Percentiles rank a stretch among this genome's conserved stretches.
These are phyloP conservation scores for Tuber borchii DNA, from an alignment of 495 filamentous ascomycete genomes.

Conservation along the genomic window DNA sequence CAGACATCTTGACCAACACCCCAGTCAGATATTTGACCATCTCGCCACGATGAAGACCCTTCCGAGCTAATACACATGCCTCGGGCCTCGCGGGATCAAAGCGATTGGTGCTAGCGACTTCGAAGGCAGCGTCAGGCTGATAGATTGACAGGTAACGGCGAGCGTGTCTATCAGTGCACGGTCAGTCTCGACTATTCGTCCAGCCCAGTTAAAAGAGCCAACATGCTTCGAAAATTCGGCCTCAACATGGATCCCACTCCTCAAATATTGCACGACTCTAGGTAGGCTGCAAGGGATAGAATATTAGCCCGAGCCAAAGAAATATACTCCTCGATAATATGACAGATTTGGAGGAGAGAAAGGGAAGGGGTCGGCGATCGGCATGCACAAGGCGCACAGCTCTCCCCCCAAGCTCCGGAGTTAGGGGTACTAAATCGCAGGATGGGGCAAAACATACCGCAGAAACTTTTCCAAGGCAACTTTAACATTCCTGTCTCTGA, in stretches of 20 bases:
- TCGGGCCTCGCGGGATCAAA: conserved; percentile 89
- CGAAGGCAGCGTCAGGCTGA: conserved; percentile 83
- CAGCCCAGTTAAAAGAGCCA: neutral
- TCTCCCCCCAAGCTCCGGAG: neutral
- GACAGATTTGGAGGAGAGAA: neutral
- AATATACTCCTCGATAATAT: neutral
- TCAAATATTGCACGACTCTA: neutral
- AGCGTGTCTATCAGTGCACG: conserved; percentile 57
- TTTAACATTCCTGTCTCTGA: conserved; percentile 63
- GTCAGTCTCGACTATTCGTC: conserved; percentile 8
- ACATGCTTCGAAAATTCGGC: neutral
- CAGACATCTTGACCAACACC: conserved; percentile 80
- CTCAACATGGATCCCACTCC: neutral
- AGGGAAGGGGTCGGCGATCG: neutral
- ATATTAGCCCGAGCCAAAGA: neutral
- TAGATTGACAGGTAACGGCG: conserved; percentile 91
- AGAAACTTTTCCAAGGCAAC: conserved; percentile 66
- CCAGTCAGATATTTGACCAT: conserved; percentile 84
- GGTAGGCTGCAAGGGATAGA: neutral
- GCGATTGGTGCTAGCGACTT: conserved; percentile 88
- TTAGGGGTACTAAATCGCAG: neutral
- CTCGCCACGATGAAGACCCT: conserved; percentile 68
- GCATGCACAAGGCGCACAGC: neutral
- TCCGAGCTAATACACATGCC: conserved; percentile 77
- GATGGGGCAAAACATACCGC: conserved; percentile 47